Evolutionary conservation across 768 basidiomycete species (phyloP).

Genomic region (Fomitopsis pulvina): DNA sequence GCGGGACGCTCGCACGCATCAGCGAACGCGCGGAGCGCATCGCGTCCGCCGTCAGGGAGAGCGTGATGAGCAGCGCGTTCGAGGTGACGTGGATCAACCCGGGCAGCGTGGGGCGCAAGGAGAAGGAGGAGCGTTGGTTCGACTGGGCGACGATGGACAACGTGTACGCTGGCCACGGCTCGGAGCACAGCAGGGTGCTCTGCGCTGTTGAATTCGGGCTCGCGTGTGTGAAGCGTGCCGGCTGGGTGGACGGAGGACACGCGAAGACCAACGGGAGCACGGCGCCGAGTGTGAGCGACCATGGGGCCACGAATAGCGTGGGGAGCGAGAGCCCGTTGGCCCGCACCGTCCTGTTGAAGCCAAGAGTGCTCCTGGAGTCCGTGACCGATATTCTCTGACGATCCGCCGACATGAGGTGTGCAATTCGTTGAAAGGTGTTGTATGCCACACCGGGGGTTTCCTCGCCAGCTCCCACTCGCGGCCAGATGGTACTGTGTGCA

Average conservation of each 20-base stretch:
- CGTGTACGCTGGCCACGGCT: conserved; percentile 16
- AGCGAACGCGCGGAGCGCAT: conserved; percentile 22
- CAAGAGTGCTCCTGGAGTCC: conserved; percentile 23
- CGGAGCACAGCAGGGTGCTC: conserved; percentile 18
- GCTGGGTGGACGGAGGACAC: conserved; percentile 3
- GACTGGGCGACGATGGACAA: conserved; percentile 23
- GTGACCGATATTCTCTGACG: conserved; percentile 18
- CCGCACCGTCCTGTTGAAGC: conserved; percentile 21
- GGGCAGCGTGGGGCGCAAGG: conserved; percentile 1
- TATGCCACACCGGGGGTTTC: no score
- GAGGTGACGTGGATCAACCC: conserved; percentile 21
- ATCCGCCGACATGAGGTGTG: no score
- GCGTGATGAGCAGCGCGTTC: conserved; percentile 27
- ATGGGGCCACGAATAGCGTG: background rate
- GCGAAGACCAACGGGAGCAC: conserved; percentile 2
- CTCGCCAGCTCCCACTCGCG: no score
- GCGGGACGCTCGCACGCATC: conserved; percentile 22
- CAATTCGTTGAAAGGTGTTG: no score
- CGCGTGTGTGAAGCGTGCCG: conserved; percentile 14
- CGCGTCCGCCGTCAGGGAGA: conserved; percentile 23
- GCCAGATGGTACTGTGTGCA: no score
- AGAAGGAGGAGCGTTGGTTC: conserved; percentile 14
- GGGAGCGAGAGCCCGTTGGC: conserved; percentile 4
- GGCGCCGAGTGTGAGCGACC: conserved; percentile 2
- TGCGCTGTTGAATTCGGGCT: conserved; percentile 26